Evolutionary conservation across 116 monocot species (phyloP).

Genomic region (Posidonia oceanica): DNA sequence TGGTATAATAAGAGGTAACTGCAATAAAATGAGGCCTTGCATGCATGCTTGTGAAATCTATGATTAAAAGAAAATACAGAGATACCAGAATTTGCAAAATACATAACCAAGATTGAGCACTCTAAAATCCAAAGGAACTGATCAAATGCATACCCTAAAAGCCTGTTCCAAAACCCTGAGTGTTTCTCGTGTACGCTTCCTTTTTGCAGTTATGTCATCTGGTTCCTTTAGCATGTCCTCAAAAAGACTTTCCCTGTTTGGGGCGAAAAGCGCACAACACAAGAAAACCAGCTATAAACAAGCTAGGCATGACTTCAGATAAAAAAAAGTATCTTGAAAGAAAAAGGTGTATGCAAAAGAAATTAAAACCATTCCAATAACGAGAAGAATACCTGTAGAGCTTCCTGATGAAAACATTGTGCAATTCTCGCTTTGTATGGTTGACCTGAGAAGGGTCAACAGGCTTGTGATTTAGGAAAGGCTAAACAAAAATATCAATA

Average conservation of each 20-base stretch:
- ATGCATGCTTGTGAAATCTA: too few relatives aligned
- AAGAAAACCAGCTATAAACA: not conserved
- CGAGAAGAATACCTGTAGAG: slow-evolving; percentile 64
- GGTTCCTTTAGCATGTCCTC: slow-evolving; percentile 94
- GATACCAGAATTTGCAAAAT: too few relatives aligned
- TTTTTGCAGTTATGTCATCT: slow-evolving; percentile 67
- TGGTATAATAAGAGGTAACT: too few relatives aligned
- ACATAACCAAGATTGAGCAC: not conserved
- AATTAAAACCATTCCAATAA: not conserved
- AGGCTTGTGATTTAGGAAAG: not conserved
- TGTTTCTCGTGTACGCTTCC: slow-evolving; percentile 64
- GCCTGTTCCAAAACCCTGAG: slow-evolving; percentile 89
- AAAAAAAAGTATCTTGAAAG: not conserved
- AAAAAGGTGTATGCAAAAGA: not conserved
- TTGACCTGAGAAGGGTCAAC: slow-evolving; percentile 50
- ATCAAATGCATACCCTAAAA: slow-evolving; percentile 42
- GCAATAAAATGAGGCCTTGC: too few relatives aligned
- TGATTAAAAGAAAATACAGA: too few relatives aligned
- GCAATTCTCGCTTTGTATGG: slow-evolving; percentile 84
- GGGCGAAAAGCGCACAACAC: not conserved
- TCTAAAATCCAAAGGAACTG: too few relatives aligned
- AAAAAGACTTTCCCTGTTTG: slow-evolving; percentile 66
- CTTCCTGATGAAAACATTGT: slow-evolving; percentile 90
- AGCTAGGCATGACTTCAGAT: too few relatives aligned
- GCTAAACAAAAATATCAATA: too few relatives aligned